A percentile compares a stretch with the other conserved stretches of the same genome.
phyloP scores from a whole-genome alignment of 768 basidiomycete genomes.

The Leccinum subtestaceum region DNA sequence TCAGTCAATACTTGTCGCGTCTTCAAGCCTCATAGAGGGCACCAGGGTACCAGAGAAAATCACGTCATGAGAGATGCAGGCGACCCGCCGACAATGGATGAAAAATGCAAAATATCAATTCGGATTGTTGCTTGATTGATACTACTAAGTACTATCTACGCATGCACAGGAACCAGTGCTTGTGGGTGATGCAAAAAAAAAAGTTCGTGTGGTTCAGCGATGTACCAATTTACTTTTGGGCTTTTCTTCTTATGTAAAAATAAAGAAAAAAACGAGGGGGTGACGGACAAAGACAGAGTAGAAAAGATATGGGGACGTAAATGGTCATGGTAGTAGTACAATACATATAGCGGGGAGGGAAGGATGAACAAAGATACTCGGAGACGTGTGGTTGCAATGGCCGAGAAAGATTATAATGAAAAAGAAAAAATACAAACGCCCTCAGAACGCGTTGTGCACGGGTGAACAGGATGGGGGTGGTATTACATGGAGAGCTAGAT shows the following conservation, averaged over 20 bases:
- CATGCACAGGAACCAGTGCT: not conserved
- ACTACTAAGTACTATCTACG: not conserved
- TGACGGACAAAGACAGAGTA: not conserved
- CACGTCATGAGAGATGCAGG: not conserved
- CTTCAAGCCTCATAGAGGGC: not conserved
- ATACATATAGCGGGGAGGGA: not conserved
- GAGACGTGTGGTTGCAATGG: not conserved
- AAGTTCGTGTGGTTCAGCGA: not conserved
- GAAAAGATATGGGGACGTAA: not conserved
- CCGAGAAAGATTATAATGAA: not conserved
- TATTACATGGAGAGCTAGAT: not conserved
- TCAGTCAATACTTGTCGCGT: not conserved
- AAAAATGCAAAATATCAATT: not conserved
- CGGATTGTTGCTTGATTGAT: not conserved
- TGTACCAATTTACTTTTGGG: not conserved
- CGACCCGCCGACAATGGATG: not conserved
- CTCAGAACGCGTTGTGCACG: not conserved
- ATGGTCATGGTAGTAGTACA: not conserved
- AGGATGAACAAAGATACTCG: not conserved
- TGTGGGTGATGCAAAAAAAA: not conserved
- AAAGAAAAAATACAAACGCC: slow-evolving; percentile 1
- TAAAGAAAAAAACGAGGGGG: no score
- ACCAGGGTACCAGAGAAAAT: not conserved
- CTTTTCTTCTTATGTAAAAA: no score
- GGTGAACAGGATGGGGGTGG: not conserved